Evolutionary conservation across 1,284 basidiomycete species (phyloP).

Genomic region (Macrocybe sp.): DNA sequence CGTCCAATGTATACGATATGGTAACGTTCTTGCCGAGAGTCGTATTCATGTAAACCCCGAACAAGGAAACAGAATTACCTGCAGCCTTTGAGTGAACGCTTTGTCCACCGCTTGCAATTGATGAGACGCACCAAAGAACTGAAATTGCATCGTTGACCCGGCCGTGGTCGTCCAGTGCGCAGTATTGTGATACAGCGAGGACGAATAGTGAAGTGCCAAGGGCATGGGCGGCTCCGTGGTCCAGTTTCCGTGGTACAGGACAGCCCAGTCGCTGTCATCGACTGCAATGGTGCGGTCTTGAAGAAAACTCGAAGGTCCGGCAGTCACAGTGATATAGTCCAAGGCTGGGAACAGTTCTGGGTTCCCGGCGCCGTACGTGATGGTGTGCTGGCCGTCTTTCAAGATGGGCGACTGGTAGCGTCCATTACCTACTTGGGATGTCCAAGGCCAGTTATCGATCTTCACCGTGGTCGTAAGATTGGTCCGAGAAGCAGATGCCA

Average conservation of each 20-base stretch:
- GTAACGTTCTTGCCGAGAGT: conserved; percentile 23
- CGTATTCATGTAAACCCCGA: conserved; percentile 26
- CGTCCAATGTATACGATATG: conserved; percentile 30
- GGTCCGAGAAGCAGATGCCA: conserved; percentile 17
- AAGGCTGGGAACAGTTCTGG: conserved; percentile 22
- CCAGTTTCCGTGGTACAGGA: conserved; percentile 31
- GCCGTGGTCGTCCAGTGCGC: conserved; percentile 30
- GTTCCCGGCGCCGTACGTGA: conserved; percentile 26
- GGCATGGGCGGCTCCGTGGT: conserved; percentile 15
- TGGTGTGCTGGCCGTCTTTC: conserved; percentile 29
- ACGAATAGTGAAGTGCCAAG: conserved; percentile 20
- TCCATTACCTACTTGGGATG: conserved; percentile 22
- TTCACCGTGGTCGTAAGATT: conserved; percentile 26
- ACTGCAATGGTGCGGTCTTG: conserved; percentile 29
- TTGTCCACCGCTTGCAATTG: no score
- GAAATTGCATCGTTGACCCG: conserved; percentile 28
- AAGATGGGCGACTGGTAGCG: conserved; percentile 26
- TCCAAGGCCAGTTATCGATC: conserved; percentile 27
- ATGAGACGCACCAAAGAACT: conserved; percentile 27
- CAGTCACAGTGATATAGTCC: conserved; percentile 32
- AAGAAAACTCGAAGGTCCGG: conserved; percentile 28
- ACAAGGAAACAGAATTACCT: conserved; percentile 32
- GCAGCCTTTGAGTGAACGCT: neutral
- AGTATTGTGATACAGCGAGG: conserved; percentile 24
- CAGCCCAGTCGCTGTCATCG: conserved; percentile 26